phyloP scores from a whole-genome alignment of 768 basidiomycete genomes.

The Galerina marginata region DNA sequence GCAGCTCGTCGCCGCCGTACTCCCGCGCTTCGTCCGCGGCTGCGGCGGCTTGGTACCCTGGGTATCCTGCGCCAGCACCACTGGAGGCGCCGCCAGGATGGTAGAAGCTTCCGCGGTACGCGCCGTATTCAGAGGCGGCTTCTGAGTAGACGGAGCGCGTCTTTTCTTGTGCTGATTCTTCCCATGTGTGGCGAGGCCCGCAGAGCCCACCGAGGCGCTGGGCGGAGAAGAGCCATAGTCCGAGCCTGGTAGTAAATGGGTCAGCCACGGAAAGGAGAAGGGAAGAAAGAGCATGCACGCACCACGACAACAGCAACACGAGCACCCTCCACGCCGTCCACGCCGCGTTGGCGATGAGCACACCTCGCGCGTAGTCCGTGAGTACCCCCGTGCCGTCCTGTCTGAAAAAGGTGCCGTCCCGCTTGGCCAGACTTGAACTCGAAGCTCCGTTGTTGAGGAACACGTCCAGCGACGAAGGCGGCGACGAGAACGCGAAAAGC shows the following conservation, averaged over 20 bases:
- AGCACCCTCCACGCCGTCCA: slow-evolving; percentile 82
- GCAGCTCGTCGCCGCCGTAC: slow-evolving; percentile 51
- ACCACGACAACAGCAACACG: slow-evolving; percentile 76
- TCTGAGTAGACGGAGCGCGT: slow-evolving; percentile 54
- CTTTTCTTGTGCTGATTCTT: slow-evolving; percentile 78
- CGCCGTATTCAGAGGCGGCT: slow-evolving; percentile 43
- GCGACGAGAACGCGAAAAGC: slow-evolving; percentile 48
- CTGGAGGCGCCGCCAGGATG: slow-evolving; percentile 11
- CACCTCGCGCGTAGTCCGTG: slow-evolving; percentile 77
- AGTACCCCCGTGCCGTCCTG: slow-evolving; percentile 59
- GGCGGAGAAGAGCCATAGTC: slow-evolving; percentile 80
- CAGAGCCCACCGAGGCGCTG: slow-evolving; percentile 82
- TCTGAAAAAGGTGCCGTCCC: slow-evolving; percentile 80
- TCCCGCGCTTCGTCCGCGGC: slow-evolving; percentile 13
- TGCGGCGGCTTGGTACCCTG: too few relatives aligned
- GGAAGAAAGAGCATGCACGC: slow-evolving; percentile 26
- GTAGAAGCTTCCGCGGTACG: slow-evolving; percentile 23
- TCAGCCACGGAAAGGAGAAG: not conserved
- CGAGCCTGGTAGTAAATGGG: slow-evolving; percentile 52
- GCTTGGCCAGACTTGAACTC: slow-evolving; percentile 55
- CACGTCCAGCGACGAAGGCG: slow-evolving; percentile 9
- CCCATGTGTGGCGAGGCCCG: slow-evolving; percentile 85
- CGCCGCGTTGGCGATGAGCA: slow-evolving; percentile 78
- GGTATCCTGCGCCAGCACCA: too few relatives aligned
- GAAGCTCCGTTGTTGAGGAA: slow-evolving; percentile 3